Conservation (phyloP, 345 rosid genomes). For the Brassica nigra region DNA sequence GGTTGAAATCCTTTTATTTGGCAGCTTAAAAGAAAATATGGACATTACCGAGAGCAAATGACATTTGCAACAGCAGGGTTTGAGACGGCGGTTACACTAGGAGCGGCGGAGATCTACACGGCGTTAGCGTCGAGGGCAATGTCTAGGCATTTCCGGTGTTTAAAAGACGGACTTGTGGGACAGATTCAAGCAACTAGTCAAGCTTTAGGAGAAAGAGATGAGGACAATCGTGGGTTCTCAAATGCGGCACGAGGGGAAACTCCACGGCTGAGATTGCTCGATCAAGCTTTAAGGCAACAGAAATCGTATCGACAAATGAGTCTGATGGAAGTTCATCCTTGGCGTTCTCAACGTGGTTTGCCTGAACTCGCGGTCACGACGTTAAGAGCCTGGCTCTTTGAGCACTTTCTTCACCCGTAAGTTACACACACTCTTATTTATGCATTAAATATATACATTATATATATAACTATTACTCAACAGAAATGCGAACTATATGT, state of each 20-base stretch:
- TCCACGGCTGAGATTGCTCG: conserved; percentile 75
- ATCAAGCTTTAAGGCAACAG: conserved; percentile 85
- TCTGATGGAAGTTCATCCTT: conserved; percentile 91
- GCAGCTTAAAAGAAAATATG: conserved; percentile 89
- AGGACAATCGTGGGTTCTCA: conserved; percentile 55
- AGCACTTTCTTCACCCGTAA: conserved; percentile 99
- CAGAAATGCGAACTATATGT: background rate
- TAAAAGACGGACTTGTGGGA: conserved; percentile 78
- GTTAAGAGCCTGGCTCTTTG: conserved; percentile 97
- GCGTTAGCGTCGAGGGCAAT: conserved; percentile 95
- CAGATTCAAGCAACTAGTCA: conserved; percentile 83
- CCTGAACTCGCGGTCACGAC: conserved; percentile 95
- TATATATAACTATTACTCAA: background rate
- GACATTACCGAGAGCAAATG: conserved; percentile 92
- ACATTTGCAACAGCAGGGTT: conserved; percentile 75
- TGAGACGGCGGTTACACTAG: conserved; percentile 75
- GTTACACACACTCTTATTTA: conserved; percentile 20
- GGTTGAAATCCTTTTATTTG: background rate
- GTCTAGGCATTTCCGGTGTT: conserved; percentile 94
- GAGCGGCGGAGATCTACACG: conserved; percentile 79
- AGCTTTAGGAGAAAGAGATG: conserved; percentile 95
- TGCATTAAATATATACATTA: background rate
- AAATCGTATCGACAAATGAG: conserved; percentile 92
- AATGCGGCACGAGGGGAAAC: conserved; percentile 84
- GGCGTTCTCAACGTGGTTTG: conserved; percentile 98